Base-by-base conservation (phyloP, 2,329 filamentous ascomycete genomes). In the Onygenales sp. region DNA sequence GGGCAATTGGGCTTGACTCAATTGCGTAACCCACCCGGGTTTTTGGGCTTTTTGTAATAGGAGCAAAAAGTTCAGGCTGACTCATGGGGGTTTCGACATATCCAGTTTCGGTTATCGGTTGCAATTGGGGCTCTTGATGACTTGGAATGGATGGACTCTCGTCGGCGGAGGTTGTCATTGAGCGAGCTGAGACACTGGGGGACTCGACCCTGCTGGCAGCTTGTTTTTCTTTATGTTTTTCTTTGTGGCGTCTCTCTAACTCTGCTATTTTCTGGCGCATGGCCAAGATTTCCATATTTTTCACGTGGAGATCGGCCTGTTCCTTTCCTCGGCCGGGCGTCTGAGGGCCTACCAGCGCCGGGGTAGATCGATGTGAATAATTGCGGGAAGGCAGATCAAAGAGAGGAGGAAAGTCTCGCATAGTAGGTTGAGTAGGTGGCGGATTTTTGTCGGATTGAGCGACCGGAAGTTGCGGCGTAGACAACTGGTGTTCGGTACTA, bases 181-280 rank as follows among this genome's bases (percentile, higher is more conserved):
- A 31, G 39, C 51, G 59, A 42, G 66, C 63, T 35, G 61, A 50
- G 31, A 54, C 57, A 31, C 59, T 64, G 45, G 69, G 67, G 11
- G 69, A 70, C 46, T 72, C 66, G 21, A 63, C 64, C 51, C 66
- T 64, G 52, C 64, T 72, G 39, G 65, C 63, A 51, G 61, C 64
- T 51, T 68, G 61, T 52, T 71, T 75, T n/a, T 70, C 64, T 57
- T 71, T 73, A 44, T 69, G 70, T 43, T 69, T 65, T 49, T 27
- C 35, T 27, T 27, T 27, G 5, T 27, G 21, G 21, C 46, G 35
- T 55, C 71, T 64, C 57, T 77, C 75, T 50, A 72, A 64, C 55
- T 78, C 76, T 11, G 76, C 75, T 54, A 81, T 78, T 54, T 72
- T 73, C 55, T 67, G 69, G 47, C 70, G 73, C 68, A 78, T 71